Base-by-base conservation (phyloP, 257 asterid species). In the Thymus quinquecostatus region DNA sequence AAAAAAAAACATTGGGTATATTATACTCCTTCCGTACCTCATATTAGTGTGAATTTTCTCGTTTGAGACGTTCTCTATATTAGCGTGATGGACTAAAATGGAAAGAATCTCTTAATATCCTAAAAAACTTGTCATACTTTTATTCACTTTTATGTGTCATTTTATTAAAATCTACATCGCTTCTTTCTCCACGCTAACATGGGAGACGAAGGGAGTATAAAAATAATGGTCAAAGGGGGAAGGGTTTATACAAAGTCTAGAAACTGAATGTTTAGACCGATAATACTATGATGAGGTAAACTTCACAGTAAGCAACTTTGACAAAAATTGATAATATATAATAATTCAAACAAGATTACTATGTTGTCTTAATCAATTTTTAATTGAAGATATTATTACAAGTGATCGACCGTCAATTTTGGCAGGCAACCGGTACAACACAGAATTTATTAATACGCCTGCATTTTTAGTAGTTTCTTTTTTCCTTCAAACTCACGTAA, bases 261-360 rank as follows among this genome's bases (percentile, higher is more conserved):
- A 78, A 63, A 68, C 33, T 75, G 43, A 58, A 57, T 14, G 56
- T 57, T 69, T 59, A 41, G 64, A 78, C 69, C 48, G 13, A 44
- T 14, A 10, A 38, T 38, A 38, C 6, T 3, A 38, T 44, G 8
- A 54, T 38, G 65, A 33, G 41, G 43, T 64, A 55, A 28, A 44
- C 70, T 77, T 57, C 12, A 63, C 56, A 32, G 11, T 38, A 63
- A 28, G 40, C 63, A 55, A 55, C 55, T 76, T 63, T 62, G 80
- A 69, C 61, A 67, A 5, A 27, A 8, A 14, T 36, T 48, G 64
- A 60, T 62, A 3, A 41, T 10, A 28, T 11, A 45, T 32, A 30
- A 38, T 38, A 38, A 38, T 38, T 38, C 6, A 41, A 60, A 47
- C 60, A 71, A 60, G 69, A 60, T 48, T 50, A 70, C 27, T 44